Evolutionary conservation across 106 monocot species (phyloP).

Genomic region (Vanilla planifolia): DNA sequence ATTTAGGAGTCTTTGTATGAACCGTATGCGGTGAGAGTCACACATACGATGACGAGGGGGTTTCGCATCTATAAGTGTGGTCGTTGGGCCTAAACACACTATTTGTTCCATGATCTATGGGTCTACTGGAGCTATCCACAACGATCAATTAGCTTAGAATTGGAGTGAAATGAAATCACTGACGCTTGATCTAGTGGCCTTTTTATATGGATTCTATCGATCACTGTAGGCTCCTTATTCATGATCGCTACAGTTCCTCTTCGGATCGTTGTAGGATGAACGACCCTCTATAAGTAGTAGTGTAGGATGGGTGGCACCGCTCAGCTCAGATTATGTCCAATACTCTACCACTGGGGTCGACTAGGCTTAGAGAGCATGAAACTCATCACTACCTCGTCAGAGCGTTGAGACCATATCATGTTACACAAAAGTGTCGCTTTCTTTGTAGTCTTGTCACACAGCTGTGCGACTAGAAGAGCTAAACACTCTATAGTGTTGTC

Average conservation of each 20-base stretch:
- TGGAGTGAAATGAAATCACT: too few relatives aligned
- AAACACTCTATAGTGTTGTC: conserved; percentile 6
- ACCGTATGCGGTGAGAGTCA: conserved; percentile 20
- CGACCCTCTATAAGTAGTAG: conserved; percentile 13
- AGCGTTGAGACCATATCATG: conserved; percentile 14
- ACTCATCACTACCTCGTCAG: conserved; percentile 17
- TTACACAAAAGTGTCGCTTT: conserved; percentile 9
- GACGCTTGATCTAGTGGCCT: too few relatives aligned
- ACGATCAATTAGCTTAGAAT: neutral
- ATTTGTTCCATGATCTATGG: conserved; percentile 1
- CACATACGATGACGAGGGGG: conserved; percentile 10
- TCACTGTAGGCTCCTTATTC: conserved; percentile 7
- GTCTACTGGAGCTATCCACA: too few relatives aligned
- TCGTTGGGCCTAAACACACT: conserved; percentile 1
- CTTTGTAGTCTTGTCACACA: neutral
- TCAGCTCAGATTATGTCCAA: too few relatives aligned
- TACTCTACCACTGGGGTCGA: too few relatives aligned
- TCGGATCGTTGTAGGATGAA: conserved; percentile 12
- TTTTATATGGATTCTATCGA: too few relatives aligned
- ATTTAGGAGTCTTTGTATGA: conserved; percentile 17
- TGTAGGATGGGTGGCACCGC: conserved; percentile 16
- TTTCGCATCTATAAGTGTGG: conserved; percentile 1
- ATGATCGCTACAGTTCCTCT: conserved; percentile 24
- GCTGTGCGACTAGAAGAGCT: too few relatives aligned
- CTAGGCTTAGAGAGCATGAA: conserved; percentile 15